Base-by-base conservation (phyloP, 352 stramenopile species). In the Pythium phragmiticola region DNA sequence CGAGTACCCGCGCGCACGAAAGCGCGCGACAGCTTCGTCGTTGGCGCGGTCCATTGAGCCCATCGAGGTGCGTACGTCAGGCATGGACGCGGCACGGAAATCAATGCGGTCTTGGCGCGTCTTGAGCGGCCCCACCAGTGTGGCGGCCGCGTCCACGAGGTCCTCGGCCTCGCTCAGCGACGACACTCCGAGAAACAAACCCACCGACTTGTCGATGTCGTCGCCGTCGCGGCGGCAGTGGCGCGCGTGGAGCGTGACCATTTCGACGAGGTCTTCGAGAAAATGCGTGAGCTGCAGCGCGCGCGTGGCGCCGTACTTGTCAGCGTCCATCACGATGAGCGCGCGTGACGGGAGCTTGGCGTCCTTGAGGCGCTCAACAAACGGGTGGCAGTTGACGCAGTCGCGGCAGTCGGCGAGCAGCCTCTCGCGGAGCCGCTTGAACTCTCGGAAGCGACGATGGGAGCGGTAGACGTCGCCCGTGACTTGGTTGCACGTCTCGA, bases 51-150 rank as follows among this genome's bases (percentile, higher is more conserved):
- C 57, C 47, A 68, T 17, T 5, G 54, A 68, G 7, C 23, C 21
- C 2, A 57, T 23, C 23, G 80, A 89, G 51, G 77, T 66, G 42
- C 80, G 80, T 51, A 87, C 75, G 51, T 89, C 76, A n/a, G 80
- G 76, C 80, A 89, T 86, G 21, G 80, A 89, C 19, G 78, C 65
- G 13, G 76, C 75, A 26, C 81, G 78, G 64, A 84, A 87, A 60
- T 88, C 79, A 54, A 88, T 83, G 45, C 81, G 76, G n/a, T 90
- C 81, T 58, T 88, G 77, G 39, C 79, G 78, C 11, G 81, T 88
- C 69, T 90, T 90, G 45, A 71, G 39, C 14, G 68, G 65, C 17
- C 70, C 64, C 23, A 80, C 45, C 43, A 84, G 61, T 14, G 70
- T 57, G 8, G 65, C 63, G n/a, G 69, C 66, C 9, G 75, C 70